Evolutionary conservation across 116 monocot genomes (phyloP).

Genomic region (Papilionanthe hybrid): DNA sequence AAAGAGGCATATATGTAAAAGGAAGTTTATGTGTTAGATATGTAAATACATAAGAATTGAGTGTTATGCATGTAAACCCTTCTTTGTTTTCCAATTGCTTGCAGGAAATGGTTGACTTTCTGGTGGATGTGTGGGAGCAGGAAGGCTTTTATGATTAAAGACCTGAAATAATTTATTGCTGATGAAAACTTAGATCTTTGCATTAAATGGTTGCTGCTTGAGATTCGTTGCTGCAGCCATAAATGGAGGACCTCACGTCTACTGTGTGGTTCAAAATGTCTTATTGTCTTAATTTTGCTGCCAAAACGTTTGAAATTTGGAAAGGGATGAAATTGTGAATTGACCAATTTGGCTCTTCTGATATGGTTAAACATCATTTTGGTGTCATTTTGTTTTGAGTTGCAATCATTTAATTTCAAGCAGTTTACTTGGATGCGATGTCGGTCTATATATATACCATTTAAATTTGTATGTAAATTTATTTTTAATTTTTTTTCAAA

Average conservation of each 20-base stretch:
- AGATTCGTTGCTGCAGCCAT: background rate
- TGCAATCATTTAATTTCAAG: no score
- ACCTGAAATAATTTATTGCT: background rate
- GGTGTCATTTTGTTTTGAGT: no score
- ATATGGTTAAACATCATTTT: background rate
- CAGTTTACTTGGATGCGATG: no score
- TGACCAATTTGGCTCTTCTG: background rate
- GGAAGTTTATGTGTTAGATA: no score
- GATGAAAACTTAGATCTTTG: background rate
- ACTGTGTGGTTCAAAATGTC: background rate
- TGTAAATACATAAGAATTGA: no score
- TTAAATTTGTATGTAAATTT: no score
- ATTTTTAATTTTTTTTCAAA: no score
- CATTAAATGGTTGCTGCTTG: background rate
- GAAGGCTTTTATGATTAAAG: constrained; percentile 80
- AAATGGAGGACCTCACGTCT: no score
- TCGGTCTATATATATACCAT: no score
- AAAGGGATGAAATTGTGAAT: constrained; percentile 2
- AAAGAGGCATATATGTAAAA: no score
- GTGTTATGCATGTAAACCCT: no score
- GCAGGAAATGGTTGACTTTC: constrained; percentile 98
- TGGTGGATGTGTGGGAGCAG: constrained; percentile 90
- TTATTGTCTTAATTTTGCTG: background rate
- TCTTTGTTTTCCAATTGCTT: background rate
- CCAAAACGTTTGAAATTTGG: background rate